phyloP scores from a whole-genome alignment of 1,139 yeast species.

The Magnusiomyces paraingens region DNA sequence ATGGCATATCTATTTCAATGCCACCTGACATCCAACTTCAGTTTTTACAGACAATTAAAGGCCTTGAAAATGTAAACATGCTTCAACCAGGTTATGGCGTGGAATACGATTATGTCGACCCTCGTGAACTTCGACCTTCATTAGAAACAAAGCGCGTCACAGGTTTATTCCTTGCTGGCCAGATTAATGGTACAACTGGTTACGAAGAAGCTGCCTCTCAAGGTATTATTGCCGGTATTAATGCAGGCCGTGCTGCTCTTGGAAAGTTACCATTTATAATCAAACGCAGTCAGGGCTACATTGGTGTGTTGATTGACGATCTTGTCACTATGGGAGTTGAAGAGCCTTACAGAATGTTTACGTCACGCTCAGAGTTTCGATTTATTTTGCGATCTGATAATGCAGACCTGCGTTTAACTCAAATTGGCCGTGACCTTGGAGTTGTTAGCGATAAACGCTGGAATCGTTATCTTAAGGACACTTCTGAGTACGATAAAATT shows the following conservation, averaged over 20 bases:
- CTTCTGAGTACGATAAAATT: constrained; percentile 41
- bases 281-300: constrained; percentile 75
- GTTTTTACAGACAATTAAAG: constrained; percentile 73
- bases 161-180: constrained; percentile 90
- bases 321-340: constrained; percentile 91
- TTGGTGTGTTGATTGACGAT: constrained; percentile 92
- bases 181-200: constrained; percentile 97
- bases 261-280: constrained; percentile 47
- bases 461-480: constrained; percentile 43
- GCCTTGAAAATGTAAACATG: constrained; percentile 82
- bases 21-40: constrained; percentile 84
- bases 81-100: constrained; percentile 97
- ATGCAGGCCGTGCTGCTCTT: constrained; percentile 58
- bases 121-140: constrained; percentile 72
- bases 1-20: constrained; percentile 94
- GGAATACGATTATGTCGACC: constrained; percentile 94
- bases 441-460: constrained; percentile 61
- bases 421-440: constrained; percentile 59
- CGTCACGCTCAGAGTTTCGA: constrained; percentile 90
- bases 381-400: constrained; percentile 87
- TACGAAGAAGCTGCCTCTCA: constrained; percentile 99
- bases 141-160: constrained; percentile 74
- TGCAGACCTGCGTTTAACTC: constrained; percentile 81
- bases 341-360: constrained; percentile 97
- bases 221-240: constrained; percentile 92